Conservation (phyloP, 805 yeast genomes). For the Myxozyma nipponensis region DNA sequence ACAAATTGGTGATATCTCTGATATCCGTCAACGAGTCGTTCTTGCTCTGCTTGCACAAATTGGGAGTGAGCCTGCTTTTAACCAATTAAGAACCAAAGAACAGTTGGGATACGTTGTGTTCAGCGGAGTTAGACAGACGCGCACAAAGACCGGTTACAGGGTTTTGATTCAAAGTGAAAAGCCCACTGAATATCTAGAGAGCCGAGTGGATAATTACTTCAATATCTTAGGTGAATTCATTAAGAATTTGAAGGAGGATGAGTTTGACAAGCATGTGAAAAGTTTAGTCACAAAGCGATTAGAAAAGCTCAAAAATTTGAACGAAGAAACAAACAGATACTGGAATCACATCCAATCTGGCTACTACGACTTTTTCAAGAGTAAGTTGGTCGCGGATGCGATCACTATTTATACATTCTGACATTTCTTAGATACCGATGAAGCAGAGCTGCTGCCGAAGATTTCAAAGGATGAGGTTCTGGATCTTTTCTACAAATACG, state of each 20-base stretch:
- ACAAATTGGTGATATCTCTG: conserved; percentile 56
- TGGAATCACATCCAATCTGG: conserved; percentile 71
- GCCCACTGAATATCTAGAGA: conserved; percentile 66
- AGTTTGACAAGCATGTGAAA: conserved; percentile 62
- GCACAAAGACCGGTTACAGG: conserved; percentile 70
- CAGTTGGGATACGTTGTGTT: conserved; percentile 94
- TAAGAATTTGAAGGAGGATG: conserved; percentile 54
- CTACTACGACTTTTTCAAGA: conserved; percentile 61
- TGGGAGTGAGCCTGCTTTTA: conserved; percentile 82
- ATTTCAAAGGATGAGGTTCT: conserved; percentile 57
- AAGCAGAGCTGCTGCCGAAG: conserved; percentile 52
- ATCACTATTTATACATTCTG: background rate
- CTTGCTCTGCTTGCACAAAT: conserved; percentile 69
- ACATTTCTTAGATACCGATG: conserved; percentile 42
- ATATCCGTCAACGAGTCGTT: conserved; percentile 46
- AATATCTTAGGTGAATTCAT: conserved; percentile 45
- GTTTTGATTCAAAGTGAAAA: conserved; percentile 81
- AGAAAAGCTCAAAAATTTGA: conserved; percentile 70
- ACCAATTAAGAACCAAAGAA: conserved; percentile 85
- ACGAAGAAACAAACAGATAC: conserved; percentile 66
- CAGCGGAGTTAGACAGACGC: conserved; percentile 62
- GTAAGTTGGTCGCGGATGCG: conserved; percentile 6
- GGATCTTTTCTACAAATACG: conserved; percentile 48
- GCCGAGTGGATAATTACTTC: conserved; percentile 69
- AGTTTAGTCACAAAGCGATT: conserved; percentile 63